Percentiles rank a stretch among this genome's conserved stretches.
phyloP scores from a whole-genome alignment of 2,329 filamentous ascomycete genomes.

The Rhynchosporium secalis region DNA sequence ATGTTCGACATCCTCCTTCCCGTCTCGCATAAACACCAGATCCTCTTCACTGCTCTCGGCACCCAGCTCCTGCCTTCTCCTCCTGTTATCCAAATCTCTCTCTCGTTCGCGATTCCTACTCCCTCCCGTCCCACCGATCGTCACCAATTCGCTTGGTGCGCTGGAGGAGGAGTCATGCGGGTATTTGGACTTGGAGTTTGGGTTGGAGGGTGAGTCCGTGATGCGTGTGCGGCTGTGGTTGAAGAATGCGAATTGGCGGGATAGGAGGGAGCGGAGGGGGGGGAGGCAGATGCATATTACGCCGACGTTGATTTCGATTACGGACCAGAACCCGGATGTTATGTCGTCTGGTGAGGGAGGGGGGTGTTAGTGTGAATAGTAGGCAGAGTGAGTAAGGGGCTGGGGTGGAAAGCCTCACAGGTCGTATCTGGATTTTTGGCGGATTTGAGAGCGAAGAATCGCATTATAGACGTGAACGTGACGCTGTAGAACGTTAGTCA shows the following conservation, averaged over 20 bases:
- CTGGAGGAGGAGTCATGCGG: not conserved
- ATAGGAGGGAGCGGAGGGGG: slow-evolving; percentile 22
- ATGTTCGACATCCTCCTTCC: not conserved
- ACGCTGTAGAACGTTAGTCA: slow-evolving; percentile 25
- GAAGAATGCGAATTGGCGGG: slow-evolving; percentile 18
- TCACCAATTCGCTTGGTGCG: not conserved
- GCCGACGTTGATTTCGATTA: slow-evolving; percentile 41
- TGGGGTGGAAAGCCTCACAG: slow-evolving; percentile 15
- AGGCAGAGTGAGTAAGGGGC: not conserved
- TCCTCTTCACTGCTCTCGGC: slow-evolving; percentile 20
- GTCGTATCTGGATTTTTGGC: slow-evolving; percentile 25
- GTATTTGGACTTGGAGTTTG: not conserved
- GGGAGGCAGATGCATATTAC: slow-evolving; percentile 43
- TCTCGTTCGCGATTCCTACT: not conserved
- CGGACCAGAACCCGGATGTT: slow-evolving; percentile 38
- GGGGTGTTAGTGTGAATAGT: too few relatives aligned
- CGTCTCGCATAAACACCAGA: slow-evolving; percentile 6
- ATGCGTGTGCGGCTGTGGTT: slow-evolving; percentile 4
- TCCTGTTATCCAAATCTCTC: too few relatives aligned
- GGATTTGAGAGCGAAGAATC: slow-evolving; percentile 31
- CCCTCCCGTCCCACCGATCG: not conserved
- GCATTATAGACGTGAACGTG: slow-evolving; percentile 39
- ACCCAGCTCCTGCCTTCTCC: not conserved
- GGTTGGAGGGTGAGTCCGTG: not conserved
- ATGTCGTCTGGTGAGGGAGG: slow-evolving; percentile 27